phyloP scores from a whole-genome alignment of 495 filamentous ascomycete genomes.

The Penicillium soppii region DNA sequence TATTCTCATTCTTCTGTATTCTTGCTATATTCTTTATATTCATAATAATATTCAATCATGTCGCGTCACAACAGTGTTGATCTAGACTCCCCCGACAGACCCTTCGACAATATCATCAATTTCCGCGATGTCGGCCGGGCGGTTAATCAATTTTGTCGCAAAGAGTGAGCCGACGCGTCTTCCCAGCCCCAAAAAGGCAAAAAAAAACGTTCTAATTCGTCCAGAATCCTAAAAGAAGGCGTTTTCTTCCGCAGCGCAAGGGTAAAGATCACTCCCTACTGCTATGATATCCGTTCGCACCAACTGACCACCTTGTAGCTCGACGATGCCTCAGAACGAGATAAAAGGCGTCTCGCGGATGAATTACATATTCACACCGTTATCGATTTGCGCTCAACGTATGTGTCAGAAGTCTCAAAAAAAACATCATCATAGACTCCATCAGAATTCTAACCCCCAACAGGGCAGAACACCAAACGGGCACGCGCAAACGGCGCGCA shows the following conservation, averaged over 20 bases:
- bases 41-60: conserved; percentile 12
- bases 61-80: conserved; percentile 37
- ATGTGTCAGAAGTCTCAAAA: conserved; percentile 12
- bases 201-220: too few species aligned
- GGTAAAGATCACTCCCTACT: too few species aligned
- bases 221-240: conserved; percentile 65
- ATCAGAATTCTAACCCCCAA: conserved; percentile 2
- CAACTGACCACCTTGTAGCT: conserved; percentile 16
- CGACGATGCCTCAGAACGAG: conserved; percentile 69
- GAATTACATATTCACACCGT: conserved; percentile 67
- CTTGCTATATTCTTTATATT: conserved; percentile 1
- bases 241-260: conserved; percentile 72
- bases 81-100: conserved; percentile 42
- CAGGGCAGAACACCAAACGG: conserved; percentile 72
- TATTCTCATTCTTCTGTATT: not conserved
- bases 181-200: not conserved
- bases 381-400: conserved; percentile 77
- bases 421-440: not conserved
- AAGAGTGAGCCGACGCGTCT: conserved; percentile 42
- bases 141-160: conserved; percentile 59
- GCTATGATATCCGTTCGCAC: too few species aligned
- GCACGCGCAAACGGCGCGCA: conserved; percentile 60
- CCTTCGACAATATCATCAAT: conserved; percentile 71
- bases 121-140: conserved; percentile 82
- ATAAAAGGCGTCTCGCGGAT: conserved; percentile 57